Percentiles rank a stretch among this genome's conserved stretches.
Conservation (phyloP, 768 basidiomycete genomes). For the Naganishia randhawae region DNA sequence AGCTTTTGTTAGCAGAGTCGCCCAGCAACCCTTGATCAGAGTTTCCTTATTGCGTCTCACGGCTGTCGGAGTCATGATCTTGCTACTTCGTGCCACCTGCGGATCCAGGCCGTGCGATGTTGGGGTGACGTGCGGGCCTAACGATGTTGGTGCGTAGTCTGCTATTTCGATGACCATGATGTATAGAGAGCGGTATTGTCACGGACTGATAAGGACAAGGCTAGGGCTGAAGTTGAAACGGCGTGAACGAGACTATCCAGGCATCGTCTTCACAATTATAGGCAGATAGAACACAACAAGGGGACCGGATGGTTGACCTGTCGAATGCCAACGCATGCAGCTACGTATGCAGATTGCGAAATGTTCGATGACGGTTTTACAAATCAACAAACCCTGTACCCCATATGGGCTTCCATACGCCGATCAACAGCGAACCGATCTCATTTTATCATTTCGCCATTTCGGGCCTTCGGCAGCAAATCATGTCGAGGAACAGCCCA, state of each 20-base stretch:
- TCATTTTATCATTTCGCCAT: background rate
- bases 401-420: no score
- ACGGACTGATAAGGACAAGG: no score
- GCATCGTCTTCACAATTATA: background rate
- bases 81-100: background rate
- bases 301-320: no score
- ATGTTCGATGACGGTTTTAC: slow-evolving; percentile 1
- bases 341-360: background rate
- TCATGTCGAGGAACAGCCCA: background rate
- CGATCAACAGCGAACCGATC: background rate
- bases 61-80: background rate
- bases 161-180: background rate
- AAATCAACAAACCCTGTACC: background rate
- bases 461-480: background rate
- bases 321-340: no score
- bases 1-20: slow-evolving; percentile 69
- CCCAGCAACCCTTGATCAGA: slow-evolving; percentile 53
- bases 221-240: no score
- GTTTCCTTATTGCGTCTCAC: no score
- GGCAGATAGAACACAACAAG: background rate
- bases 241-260: no score
- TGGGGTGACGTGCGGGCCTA: background rate
- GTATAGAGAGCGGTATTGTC: background rate
- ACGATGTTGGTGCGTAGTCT: background rate
- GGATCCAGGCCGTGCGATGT: background rate